These are phyloP conservation scores for Aspergillus sojae DNA, from an alignment of 2,329 filamentous ascomycete species.

Conservation along the genomic window DNA sequence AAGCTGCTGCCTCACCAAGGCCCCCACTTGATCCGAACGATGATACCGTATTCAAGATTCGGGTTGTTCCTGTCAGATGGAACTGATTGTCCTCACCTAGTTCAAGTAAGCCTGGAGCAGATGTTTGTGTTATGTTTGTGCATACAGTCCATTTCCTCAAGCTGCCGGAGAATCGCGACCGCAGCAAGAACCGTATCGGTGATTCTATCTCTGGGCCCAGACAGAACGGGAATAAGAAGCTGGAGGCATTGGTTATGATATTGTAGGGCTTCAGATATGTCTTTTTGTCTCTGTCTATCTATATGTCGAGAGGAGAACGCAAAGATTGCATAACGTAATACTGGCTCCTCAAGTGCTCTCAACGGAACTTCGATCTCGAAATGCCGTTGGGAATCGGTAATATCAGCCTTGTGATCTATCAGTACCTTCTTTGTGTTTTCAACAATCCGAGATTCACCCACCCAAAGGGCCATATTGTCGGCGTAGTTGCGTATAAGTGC, in stretches of 20 bases:
- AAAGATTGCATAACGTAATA: constrained; percentile 36
- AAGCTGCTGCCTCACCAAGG: constrained; percentile 42
- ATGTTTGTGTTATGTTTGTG: not conserved
- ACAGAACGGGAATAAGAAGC: constrained; percentile 37
- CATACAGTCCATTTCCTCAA: constrained; percentile 38
- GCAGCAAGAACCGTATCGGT: constrained; percentile 36
- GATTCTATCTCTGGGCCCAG: constrained; percentile 25
- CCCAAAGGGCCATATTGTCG: constrained; percentile 38
- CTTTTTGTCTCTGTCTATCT: constrained; percentile 24
- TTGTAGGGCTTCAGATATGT: constrained; percentile 31
- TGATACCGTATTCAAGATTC: constrained; percentile 40
- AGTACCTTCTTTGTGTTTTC: not conserved
- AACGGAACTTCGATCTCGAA: constrained; percentile 36
- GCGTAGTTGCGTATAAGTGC: constrained; percentile 33
- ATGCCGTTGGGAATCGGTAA: constrained; percentile 34
- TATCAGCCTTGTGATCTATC: constrained; percentile 28
- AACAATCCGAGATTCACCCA: constrained; percentile 10
- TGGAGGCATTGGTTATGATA: constrained; percentile 39
- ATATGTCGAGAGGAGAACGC: constrained; percentile 40
- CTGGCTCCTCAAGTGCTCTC: constrained; percentile 33
- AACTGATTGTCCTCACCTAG: constrained; percentile 36
- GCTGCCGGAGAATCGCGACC: constrained; percentile 38
- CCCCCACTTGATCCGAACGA: constrained; percentile 43
- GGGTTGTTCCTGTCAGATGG: constrained; percentile 40
- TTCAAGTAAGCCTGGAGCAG: constrained; percentile 6